Conservation (phyloP, 805 yeast genomes). For the Suhomyces tanzawaensis region DNA sequence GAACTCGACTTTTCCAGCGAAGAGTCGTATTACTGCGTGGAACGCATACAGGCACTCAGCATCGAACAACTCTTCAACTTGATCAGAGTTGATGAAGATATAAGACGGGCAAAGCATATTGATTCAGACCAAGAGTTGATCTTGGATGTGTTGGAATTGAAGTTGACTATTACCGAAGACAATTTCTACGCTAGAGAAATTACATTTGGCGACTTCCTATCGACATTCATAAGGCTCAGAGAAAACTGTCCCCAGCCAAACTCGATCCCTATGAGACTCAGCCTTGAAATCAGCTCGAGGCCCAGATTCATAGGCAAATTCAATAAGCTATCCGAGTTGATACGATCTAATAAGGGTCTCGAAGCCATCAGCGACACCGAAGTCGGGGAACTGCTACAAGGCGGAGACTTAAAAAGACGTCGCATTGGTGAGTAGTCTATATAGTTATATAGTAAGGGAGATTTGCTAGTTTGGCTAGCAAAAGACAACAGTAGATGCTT, state of each 20-base stretch:
- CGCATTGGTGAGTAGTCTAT: not conserved
- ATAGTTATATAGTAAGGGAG: constrained; percentile 7
- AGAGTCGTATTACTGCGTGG: not conserved
- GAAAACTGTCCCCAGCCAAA: constrained; percentile 9
- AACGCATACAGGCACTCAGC: constrained; percentile 8
- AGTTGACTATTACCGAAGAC: constrained; percentile 31
- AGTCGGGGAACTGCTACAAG: too few relatives aligned
- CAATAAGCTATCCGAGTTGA: constrained; percentile 20
- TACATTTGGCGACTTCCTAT: constrained; percentile 25
- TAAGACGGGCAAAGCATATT: constrained; percentile 23
- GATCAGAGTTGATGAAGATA: constrained; percentile 26
- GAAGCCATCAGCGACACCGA: too few relatives aligned
- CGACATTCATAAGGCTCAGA: constrained; percentile 18
- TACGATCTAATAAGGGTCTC: constrained; percentile 19
- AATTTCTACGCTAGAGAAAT: constrained; percentile 25
- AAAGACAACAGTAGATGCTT: too few relatives aligned
- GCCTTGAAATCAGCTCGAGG: constrained; percentile 19
- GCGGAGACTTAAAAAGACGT: too few relatives aligned
- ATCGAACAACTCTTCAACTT: constrained; percentile 25
- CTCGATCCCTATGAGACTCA: constrained; percentile 14
- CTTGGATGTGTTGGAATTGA: constrained; percentile 27
- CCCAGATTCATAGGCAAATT: constrained; percentile 28
- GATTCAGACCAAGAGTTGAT: constrained; percentile 26
- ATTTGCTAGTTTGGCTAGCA: constrained; percentile 1
- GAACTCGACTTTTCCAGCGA: not conserved